Conservation (phyloP, 805 yeast genomes). For the Ascoidea rubescens region DNA sequence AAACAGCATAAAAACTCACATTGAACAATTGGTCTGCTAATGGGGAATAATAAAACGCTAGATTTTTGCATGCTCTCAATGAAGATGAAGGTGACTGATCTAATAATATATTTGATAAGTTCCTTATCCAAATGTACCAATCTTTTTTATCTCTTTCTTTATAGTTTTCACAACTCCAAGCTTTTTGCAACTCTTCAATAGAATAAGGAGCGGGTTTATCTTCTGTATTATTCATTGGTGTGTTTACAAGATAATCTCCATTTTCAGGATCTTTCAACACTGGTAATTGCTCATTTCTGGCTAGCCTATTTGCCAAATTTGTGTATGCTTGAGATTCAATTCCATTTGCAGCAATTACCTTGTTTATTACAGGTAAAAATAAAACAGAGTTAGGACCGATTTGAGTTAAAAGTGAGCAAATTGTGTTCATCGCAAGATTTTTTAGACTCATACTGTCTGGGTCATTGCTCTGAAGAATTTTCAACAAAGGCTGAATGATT, state of each 20-base stretch:
- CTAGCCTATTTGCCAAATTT: conserved; percentile 60
- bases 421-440: conserved; percentile 58
- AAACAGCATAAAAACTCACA: conserved; percentile 88
- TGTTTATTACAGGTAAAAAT: conserved; percentile 71
- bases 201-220: conserved; percentile 22
- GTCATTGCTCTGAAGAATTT: conserved; percentile 35
- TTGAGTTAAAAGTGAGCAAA: conserved; percentile 66
- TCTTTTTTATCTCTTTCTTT: conserved; percentile 73
- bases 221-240: conserved; percentile 6
- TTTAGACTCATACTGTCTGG: conserved; percentile 42
- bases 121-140: conserved; percentile 95
- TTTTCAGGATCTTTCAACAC: conserved; percentile 28
- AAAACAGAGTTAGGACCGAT: conserved; percentile 75
- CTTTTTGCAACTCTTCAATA: conserved; percentile 50
- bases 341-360: conserved; percentile 44
- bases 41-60: conserved; percentile 80
- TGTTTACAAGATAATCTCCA: conserved; percentile 18
- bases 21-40: conserved; percentile 84
- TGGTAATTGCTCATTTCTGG: conserved; percentile 81
- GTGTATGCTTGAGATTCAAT: conserved; percentile 68
- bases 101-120: conserved; percentile 70
- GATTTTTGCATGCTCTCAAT: conserved; percentile 77
- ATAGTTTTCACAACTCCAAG: conserved; percentile 82
- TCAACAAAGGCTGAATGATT: conserved; percentile 71
- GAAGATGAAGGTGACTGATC: conserved; percentile 94